These are phyloP conservation scores for Diaporthe nobilis DNA, from an alignment of 2,329 filamentous ascomycete species.

Conservation along the genomic window DNA sequence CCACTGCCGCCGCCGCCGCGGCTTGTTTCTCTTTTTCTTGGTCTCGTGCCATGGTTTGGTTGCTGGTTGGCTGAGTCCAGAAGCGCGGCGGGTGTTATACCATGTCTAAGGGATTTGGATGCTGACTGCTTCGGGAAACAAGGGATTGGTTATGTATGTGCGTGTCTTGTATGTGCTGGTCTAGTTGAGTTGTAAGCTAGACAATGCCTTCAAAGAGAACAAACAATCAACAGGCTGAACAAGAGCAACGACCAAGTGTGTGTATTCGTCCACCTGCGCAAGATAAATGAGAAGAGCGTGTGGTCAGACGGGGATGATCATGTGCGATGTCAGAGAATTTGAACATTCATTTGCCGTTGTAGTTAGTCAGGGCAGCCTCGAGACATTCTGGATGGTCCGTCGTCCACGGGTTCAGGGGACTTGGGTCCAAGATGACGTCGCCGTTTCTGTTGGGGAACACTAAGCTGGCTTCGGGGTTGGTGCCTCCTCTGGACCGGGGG, in stretches of 20 bases:
- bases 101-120: constrained; percentile 25
- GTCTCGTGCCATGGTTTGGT: neutral
- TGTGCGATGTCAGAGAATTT: constrained; percentile 14
- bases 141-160: neutral
- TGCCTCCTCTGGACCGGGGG: neutral
- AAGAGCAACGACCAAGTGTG: neutral
- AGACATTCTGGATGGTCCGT: neutral
- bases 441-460: constrained; percentile 18
- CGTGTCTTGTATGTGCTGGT: neutral
- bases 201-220: constrained; percentile 11
- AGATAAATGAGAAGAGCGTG: neutral
- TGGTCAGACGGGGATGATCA: constrained; percentile 4
- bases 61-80: constrained; percentile 28
- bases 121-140: neutral
- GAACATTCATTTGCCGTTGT: neutral
- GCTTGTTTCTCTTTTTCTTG: neutral
- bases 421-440: constrained; percentile 3
- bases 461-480: neutral
- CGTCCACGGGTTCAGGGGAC: constrained; percentile 6
- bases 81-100: neutral
- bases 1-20: constrained; percentile 12
- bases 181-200: neutral
- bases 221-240: neutral
- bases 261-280: constrained; percentile 1
- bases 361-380: constrained; percentile 5